Evolutionary conservation across 306 rosid species (phyloP).

Genomic region (Hylodesmum podocarpum): DNA sequence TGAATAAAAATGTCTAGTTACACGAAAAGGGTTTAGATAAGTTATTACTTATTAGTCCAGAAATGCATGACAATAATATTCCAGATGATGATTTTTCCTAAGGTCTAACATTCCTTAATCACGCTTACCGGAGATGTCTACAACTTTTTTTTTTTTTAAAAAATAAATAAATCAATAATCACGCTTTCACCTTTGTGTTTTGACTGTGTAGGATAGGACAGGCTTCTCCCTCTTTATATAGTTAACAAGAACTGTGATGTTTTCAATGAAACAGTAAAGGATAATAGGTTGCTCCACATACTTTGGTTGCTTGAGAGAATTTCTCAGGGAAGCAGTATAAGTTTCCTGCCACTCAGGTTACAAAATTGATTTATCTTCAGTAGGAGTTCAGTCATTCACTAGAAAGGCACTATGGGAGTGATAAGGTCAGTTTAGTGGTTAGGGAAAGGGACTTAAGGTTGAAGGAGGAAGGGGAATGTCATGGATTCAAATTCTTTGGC

Average conservation of each 20-base stretch:
- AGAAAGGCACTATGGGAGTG: no score
- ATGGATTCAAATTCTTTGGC: no score
- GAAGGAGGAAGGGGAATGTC: no score
- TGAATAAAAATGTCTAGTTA: background rate
- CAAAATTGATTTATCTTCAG: background rate
- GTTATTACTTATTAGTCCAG: background rate
- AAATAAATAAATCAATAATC: no score
- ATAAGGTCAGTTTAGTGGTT: no score
- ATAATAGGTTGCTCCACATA: background rate
- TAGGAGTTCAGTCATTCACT: background rate
- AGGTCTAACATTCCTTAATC: background rate
- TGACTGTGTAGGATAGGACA: conserved; percentile 3
- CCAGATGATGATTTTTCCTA: background rate
- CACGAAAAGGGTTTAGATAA: conserved; percentile 1
- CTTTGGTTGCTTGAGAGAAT: background rate
- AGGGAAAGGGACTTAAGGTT: no score
- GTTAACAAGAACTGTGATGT: background rate
- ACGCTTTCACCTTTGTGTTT: conserved; percentile 3
- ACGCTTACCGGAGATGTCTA: conserved; percentile 7
- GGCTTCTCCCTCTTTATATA: background rate
- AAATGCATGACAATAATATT: background rate
- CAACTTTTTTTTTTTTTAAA: conserved; percentile 6
- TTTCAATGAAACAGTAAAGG: background rate
- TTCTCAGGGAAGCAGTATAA: background rate
- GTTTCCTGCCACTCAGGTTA: background rate